Conservation (phyloP, 805 yeast genomes). For the Wickerhamiella kurtzmanii region DNA sequence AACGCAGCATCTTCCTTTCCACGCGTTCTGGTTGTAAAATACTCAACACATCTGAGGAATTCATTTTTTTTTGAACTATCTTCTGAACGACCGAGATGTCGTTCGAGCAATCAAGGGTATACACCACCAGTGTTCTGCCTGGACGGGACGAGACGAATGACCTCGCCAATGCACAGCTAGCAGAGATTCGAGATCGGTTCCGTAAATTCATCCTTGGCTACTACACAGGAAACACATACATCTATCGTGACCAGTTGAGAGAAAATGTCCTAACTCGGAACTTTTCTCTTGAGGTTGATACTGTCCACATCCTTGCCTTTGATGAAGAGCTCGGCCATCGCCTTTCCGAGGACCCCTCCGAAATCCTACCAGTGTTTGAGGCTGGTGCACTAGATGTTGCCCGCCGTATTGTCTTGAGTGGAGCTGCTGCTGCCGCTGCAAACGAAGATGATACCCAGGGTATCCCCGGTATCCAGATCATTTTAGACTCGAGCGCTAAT, state of each 20-base stretch:
- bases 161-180: slow-evolving; percentile 30
- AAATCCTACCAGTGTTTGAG: slow-evolving; percentile 76
- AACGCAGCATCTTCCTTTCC: not conserved
- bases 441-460: slow-evolving; percentile 30
- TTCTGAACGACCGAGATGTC: slow-evolving; percentile 26
- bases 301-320: slow-evolving; percentile 74
- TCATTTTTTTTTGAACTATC: too few relatives aligned
- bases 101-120: slow-evolving; percentile 28
- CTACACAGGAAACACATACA: slow-evolving; percentile 65
- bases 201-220: slow-evolving; percentile 73
- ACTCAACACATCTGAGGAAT: too few relatives aligned
- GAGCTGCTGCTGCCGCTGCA: not conserved
- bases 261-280: slow-evolving; percentile 70
- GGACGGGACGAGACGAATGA: slow-evolving; percentile 40
- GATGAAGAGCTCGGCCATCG: slow-evolving; percentile 81
- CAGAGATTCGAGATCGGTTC: slow-evolving; percentile 34
- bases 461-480: slow-evolving; percentile 75
- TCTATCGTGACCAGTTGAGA: slow-evolving; percentile 76
- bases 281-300: slow-evolving; percentile 58
- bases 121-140: slow-evolving; percentile 66
- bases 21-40: too few relatives aligned
- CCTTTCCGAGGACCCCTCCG: slow-evolving; percentile 74
- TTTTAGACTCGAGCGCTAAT: slow-evolving; percentile 58
- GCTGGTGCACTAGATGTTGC: slow-evolving; percentile 50
- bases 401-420: slow-evolving; percentile 35